A percentile compares a stretch with the other conserved stretches of the same genome.
Conservation (phyloP, 371 early-diverging fungal genomes). For the Amoeboaphelidium protococcarum region DNA sequence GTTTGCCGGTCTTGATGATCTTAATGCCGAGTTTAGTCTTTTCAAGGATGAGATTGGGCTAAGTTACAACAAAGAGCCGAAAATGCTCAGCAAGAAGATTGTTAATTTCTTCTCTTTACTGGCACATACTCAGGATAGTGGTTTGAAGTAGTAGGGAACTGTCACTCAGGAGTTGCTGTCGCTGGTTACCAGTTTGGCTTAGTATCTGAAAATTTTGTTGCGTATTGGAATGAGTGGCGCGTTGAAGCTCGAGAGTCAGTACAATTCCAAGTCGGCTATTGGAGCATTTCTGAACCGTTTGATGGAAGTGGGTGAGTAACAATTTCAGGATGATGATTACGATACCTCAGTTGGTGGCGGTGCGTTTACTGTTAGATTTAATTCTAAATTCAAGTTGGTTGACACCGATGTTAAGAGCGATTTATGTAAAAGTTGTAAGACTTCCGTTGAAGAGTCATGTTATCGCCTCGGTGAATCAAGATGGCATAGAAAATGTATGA, state of each 20-base stretch:
- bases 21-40: slow-evolving; percentile 29
- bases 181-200: slow-evolving; percentile 73
- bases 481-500: too few species aligned
- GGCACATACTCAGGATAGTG: slow-evolving; percentile 30
- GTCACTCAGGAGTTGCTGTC: slow-evolving; percentile 59
- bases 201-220: slow-evolving; percentile 66
- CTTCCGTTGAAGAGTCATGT: slow-evolving; percentile 65
- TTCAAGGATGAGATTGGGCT: slow-evolving; percentile 26
- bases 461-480: slow-evolving; percentile 28
- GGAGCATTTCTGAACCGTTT: slow-evolving; percentile 1
- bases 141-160: too few species aligned
- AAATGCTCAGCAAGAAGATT: slow-evolving; percentile 64
- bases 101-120: slow-evolving; percentile 71
- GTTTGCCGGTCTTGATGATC: slow-evolving; percentile 61
- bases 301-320: too few species aligned
- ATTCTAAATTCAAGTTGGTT: slow-evolving; percentile 3
- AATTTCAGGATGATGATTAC: too few species aligned
- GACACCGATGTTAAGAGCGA: slow-evolving; percentile 42
- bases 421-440: slow-evolving; percentile 40
- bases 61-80: slow-evolving; percentile 54
- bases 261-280: neutral
- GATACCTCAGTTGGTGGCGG: too few species aligned
- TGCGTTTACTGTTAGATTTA: too few species aligned
- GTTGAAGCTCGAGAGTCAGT: slow-evolving; percentile 26
- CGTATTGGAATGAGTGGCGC: slow-evolving; percentile 67